Base-by-base conservation (phyloP, 495 filamentous ascomycete genomes). In the Trichoderma asperelloides region DNA sequence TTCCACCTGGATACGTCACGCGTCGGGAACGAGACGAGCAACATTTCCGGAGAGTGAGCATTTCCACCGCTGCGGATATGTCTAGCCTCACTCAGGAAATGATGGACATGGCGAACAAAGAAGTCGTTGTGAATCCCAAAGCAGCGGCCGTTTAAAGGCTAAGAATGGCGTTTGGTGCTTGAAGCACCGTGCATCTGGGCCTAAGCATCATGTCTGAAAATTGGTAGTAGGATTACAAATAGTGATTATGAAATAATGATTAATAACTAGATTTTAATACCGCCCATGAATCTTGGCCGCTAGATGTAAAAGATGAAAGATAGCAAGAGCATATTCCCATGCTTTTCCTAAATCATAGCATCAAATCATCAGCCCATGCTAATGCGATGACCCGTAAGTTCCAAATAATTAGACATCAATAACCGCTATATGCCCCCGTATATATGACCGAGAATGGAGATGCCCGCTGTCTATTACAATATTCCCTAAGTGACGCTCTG, bases 1-100 rank as follows among this genome's bases (percentile, higher is more conserved):
- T 78, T 18, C 78, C 85, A 16, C 84, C 84, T 1, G 82, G 73
- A 21, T 76, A 77, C 41, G 57, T 69, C 64, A 70, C 75, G 39
- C 70, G 74, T 67, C 70, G 66, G 68, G 27, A 71, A 63, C 68
- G 73, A 43, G 69, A 76, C 62, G 70, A 72, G 1, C 64, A 69
- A 13, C 68, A 68, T 13, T 71, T 71, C 63, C 37, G 64, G 13
- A 51, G 27, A 18, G 12, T 65, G 37, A 23, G n/a, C 23, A 43
- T 65, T 37, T 37, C 33, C 7, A n/a, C 15, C 16, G 37, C n/a
- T 9, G 18, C 49, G 9, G 2, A 57, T 21, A 21, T 57, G 11
- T 57, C 49, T 21, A 25, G 12, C 16, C 1, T 60, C 16, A 60
- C 25, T 16, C 55, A 33, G 25, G 55, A 60, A 60, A 60, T 30